Percentiles rank a stretch among this genome's conserved stretches.
Conservation (phyloP, 2,329 filamentous ascomycete species). For the Fusarium metavorans region DNA sequence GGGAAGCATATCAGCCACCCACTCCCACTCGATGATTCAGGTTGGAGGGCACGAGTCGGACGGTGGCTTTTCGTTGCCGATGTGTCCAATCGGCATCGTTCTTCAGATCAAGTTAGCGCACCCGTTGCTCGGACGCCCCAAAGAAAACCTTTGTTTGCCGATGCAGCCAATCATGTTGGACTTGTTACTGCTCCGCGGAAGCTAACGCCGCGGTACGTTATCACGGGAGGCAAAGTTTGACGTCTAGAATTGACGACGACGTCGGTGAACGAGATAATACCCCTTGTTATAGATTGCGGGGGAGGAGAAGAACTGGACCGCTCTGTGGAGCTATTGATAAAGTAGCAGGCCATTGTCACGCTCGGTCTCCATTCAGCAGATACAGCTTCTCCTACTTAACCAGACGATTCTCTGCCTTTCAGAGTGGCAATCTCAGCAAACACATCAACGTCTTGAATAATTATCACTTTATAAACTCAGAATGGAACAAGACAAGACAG, state of each 20-base stretch:
- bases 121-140: background rate
- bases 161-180: constrained; percentile 15
- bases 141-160: constrained; percentile 17
- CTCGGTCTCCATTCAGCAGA: background rate
- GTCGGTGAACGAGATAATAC: background rate
- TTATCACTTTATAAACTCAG: background rate
- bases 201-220: constrained; percentile 9
- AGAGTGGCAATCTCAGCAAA: background rate
- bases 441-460: background rate
- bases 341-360: background rate
- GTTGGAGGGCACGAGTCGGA: background rate
- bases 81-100: constrained; percentile 23
- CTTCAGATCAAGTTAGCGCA: background rate
- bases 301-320: background rate
- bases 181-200: constrained; percentile 10
- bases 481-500: constrained; percentile 18
- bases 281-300: background rate
- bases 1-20: background rate
- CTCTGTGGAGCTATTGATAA: background rate
- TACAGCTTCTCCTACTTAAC: background rate
- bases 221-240: background rate
- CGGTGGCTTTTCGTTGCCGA: constrained; percentile 21
- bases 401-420: background rate
- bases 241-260: background rate
- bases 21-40: background rate